These are phyloP conservation scores for Torulaspora gathmanii DNA, from an alignment of 805 yeast species.

Conservation along the genomic window DNA sequence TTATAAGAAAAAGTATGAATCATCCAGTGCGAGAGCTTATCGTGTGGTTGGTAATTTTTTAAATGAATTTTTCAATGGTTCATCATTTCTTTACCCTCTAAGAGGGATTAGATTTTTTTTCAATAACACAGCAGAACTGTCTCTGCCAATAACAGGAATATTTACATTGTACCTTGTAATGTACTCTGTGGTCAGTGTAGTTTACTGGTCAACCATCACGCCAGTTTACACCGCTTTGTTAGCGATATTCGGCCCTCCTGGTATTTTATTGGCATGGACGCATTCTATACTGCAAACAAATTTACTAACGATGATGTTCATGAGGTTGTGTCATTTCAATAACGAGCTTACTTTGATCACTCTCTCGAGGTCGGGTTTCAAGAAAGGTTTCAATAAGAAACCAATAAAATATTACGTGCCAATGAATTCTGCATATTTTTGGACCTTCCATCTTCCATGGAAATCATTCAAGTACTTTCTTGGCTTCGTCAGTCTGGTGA, in stretches of 20 bases:
- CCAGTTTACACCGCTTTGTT: slow-evolving; percentile 31
- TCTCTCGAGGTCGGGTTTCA: slow-evolving; percentile 13
- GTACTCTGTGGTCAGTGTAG: slow-evolving; percentile 19
- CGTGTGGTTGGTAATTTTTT: slow-evolving; percentile 21
- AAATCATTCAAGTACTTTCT: slow-evolving; percentile 20
- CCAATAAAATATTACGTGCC: slow-evolving; percentile 33
- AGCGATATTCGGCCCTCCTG: slow-evolving; percentile 31
- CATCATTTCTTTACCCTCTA: slow-evolving; percentile 26
- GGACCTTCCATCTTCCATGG: slow-evolving; percentile 31
- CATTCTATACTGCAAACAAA: slow-evolving; percentile 33
- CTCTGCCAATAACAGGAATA: slow-evolving; percentile 10
- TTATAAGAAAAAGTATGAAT: slow-evolving; percentile 14
- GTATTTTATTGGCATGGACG: slow-evolving; percentile 26
- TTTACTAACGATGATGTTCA: slow-evolving; percentile 30
- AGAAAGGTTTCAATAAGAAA: slow-evolving; percentile 12
- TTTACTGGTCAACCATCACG: slow-evolving; percentile 31
- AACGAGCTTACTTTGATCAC: slow-evolving; percentile 17
- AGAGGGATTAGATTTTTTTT: slow-evolving; percentile 23
- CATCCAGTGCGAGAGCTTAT: slow-evolving; percentile 12
- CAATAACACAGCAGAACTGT: slow-evolving; percentile 15
- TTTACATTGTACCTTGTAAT: slow-evolving; percentile 19
- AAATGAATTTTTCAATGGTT: slow-evolving; percentile 21
- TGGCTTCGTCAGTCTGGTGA: slow-evolving; percentile 14
- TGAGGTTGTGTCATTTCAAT: slow-evolving; percentile 30
- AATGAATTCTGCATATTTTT: slow-evolving; percentile 24